Conservation (phyloP, 2,329 filamentous ascomycete species). For the Pezicula rhizophila region DNA sequence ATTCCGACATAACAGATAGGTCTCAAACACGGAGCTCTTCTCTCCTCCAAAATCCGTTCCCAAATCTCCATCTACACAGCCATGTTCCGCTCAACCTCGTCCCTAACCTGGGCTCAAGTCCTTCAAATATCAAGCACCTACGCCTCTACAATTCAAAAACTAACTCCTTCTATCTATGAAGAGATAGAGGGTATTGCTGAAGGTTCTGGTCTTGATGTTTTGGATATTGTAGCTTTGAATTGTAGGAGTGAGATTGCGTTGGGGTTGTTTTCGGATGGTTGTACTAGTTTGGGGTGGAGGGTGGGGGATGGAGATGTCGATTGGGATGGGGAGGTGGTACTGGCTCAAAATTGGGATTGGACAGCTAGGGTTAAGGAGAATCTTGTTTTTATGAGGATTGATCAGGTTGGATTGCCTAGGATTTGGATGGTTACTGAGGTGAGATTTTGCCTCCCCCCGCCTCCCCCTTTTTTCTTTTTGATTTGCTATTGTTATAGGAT, state of each 20-base stretch:
- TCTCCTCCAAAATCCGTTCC: slow-evolving; percentile 22
- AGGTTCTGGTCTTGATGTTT: slow-evolving; percentile 30
- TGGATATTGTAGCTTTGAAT: slow-evolving; percentile 43
- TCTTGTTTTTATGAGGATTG: slow-evolving; percentile 13
- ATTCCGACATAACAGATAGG: slow-evolving; percentile 26
- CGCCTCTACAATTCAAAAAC: slow-evolving; percentile 2
- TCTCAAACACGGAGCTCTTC: slow-evolving; percentile 24
- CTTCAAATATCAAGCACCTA: slow-evolving; percentile 7
- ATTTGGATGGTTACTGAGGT: slow-evolving; percentile 24
- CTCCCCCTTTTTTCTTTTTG: not conserved
- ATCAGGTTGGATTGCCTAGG: slow-evolving; percentile 8
- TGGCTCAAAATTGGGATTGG: slow-evolving; percentile 24
- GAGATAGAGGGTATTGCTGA: slow-evolving; percentile 39
- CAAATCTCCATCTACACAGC: slow-evolving; percentile 29
- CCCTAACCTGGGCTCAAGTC: slow-evolving; percentile 25
- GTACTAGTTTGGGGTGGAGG: slow-evolving; percentile 38
- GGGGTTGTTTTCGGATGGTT: slow-evolving; percentile 42
- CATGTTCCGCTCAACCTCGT: slow-evolving; percentile 27
- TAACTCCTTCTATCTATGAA: slow-evolving; percentile 15
- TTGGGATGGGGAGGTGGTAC: slow-evolving; percentile 2
- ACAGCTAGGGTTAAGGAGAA: slow-evolving; percentile 11
- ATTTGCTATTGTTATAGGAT: too few relatives aligned
- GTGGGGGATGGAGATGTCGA: slow-evolving; percentile 18
- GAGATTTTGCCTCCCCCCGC: too few relatives aligned
- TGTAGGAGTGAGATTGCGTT: slow-evolving; percentile 45